Base-by-base conservation (phyloP, 1,284 basidiomycete species). In the Cryptococcus sp. region DNA sequence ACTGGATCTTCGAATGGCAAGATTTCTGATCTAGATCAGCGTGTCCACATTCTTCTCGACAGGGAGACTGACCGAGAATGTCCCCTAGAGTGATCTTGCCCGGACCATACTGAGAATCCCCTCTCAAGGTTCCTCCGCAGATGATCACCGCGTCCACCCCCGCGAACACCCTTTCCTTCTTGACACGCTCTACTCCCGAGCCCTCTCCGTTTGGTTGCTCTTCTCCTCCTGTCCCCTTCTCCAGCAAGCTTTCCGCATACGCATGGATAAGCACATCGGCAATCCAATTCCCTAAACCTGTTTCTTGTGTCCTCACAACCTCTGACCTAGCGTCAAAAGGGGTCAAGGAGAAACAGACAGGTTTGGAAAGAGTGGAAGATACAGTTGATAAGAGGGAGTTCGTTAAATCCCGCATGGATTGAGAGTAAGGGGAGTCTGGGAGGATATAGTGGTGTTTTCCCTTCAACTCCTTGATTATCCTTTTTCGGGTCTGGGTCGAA, bases 1-100 rank as follows among this genome's bases (percentile, higher is more conserved):
- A 87, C 79, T 0, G 91, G 85, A 66, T 96, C 92, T 58, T 90
- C 88, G 60, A 93, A 96, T 0, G 92, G 92, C 49, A 95, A 74
- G 36, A 95, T 92, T 70, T 93, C 92, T 73, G 57, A 23, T 8
- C 42, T 42, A n/a, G 11, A 48, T 57, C 41, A 53, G 54, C 34
- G 4, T 5, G 14, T 14, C 10, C 13, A 46, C 23, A 46, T 46
- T 50, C 41, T 49, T 43, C 41, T 41, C 50, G 36, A 32, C 32
- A 23, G 13, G n/a, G 31, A 30, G n/a, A 51, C 66, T 64, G 52
- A 70, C 68, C 68, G 1, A 76, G 60, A 23, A 76, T 73, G 59
- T 95, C 87, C 0, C 90, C 89, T 0, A 96, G 79, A 0, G 87
- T 90, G 55, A 94, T 80, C 49, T 81, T 77, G 1, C 89, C 90